Conservation (phyloP, 1,139 yeast species). For the Debaryomyces sp. region DNA sequence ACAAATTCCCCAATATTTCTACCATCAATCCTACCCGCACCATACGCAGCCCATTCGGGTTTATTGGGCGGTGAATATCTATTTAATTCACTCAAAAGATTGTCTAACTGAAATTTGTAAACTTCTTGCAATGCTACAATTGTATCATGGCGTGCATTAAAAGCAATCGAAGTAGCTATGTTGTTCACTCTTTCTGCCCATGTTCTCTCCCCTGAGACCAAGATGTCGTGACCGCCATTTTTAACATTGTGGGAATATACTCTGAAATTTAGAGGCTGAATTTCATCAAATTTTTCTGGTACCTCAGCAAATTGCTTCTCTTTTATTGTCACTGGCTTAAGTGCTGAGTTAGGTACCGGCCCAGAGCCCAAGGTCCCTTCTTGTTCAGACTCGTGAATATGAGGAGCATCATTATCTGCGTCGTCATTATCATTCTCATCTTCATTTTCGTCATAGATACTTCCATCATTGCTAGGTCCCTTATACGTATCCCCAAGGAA, state of each 20-base stretch:
- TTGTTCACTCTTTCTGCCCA: constrained; percentile 32
- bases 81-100: constrained; percentile 33
- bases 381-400: constrained; percentile 20
- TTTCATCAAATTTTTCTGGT: constrained; percentile 16
- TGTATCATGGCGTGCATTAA: constrained; percentile 27
- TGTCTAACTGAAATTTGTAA: constrained; percentile 35
- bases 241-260: constrained; percentile 43
- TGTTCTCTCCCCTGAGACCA: constrained; percentile 32
- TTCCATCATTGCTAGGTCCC: not conserved
- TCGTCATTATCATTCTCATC: constrained; percentile 9
- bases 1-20: constrained; percentile 36
- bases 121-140: constrained; percentile 41
- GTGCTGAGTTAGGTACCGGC: constrained; percentile 8
- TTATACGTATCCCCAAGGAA: constrained; percentile 24
- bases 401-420: constrained; percentile 18
- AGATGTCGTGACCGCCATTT: constrained; percentile 32
- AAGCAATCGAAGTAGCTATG: constrained; percentile 31
- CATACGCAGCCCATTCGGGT: constrained; percentile 36
- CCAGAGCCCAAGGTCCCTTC: constrained; percentile 13
- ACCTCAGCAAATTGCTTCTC: constrained; percentile 20
- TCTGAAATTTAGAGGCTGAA: constrained; percentile 28
- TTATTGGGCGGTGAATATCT: constrained; percentile 20
- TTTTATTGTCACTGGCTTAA: constrained; percentile 20
- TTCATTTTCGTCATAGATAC: not conserved
- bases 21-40: constrained; percentile 40